Evolutionary conservation across 176 grass and related monocot genomes (phyloP).

Genomic region (Oropetium thomaeum): DNA sequence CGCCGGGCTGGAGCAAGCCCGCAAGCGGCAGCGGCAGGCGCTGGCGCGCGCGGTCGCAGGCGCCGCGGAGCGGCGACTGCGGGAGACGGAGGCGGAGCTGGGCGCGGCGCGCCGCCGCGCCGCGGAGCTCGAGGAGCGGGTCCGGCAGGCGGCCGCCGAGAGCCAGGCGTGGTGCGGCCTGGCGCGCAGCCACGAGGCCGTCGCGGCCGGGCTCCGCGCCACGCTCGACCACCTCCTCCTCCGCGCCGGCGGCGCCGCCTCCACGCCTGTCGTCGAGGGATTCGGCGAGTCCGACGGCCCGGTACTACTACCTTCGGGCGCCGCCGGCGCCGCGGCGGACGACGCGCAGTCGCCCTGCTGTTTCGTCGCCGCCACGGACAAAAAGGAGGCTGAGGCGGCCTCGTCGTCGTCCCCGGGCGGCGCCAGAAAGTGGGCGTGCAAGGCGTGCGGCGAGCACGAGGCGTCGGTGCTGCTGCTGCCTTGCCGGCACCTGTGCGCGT

Average conservation of each 20-base stretch:
- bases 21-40: conserved; percentile 44
- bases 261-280: conserved; percentile 15
- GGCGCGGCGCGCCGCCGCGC: neutral
- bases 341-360: conserved; percentile 44
- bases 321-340: conserved; percentile 1
- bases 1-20: conserved; percentile 36
- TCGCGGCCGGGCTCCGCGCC: conserved; percentile 33
- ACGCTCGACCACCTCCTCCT: conserved; percentile 50
- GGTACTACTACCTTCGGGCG: too few relatives aligned
- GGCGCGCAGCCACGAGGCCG: conserved; percentile 52
- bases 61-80: neutral
- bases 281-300: conserved; percentile 57
- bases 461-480: conserved; percentile 55
- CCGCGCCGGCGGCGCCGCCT: neutral
- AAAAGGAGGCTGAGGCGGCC: neutral
- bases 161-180: conserved; percentile 48
- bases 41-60: conserved; percentile 30
- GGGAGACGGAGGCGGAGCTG: conserved; percentile 41
- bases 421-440: conserved; percentile 40
- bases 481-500: conserved; percentile 67
- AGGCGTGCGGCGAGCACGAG: conserved; percentile 32
- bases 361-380: neutral
- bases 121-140: conserved; percentile 42
- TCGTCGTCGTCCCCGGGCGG: neutral
- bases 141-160: conserved; percentile 46